A percentile compares a stretch with the other conserved stretches of the same genome.
Evolutionary conservation across 2,329 filamentous ascomycete genomes (phyloP).

Genomic region (Colletotrichum sp.): DNA sequence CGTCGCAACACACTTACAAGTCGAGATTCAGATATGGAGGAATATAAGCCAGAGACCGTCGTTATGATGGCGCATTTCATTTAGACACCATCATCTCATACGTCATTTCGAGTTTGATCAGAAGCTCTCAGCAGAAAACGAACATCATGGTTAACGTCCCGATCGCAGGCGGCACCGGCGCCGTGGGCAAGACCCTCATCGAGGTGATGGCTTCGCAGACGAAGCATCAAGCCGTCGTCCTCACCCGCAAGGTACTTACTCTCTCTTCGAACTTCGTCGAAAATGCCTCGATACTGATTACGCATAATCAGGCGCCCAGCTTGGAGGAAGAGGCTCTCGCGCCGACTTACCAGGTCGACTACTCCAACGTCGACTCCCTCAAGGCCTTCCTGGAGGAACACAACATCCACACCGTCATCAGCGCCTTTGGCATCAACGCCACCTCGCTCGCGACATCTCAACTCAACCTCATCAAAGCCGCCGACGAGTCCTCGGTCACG

Average conservation of each 20-base stretch:
- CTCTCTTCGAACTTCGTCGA: not conserved
- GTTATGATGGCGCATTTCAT: accelerated
- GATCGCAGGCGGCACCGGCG: conserved; percentile 49
- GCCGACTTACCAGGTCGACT: not conserved
- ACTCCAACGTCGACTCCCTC: not conserved
- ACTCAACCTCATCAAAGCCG: conserved; percentile 46
- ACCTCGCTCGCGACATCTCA: conserved; percentile 34
- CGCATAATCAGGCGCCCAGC: not conserved
- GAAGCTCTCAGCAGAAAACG: not conserved
- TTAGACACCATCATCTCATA: accelerated
- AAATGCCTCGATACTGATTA: not conserved
- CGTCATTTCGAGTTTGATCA: no score
- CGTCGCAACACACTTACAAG: not conserved
- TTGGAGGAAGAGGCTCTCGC: not conserved
- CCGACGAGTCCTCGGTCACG: conserved; percentile 39
- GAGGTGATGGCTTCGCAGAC: conserved; percentile 39
- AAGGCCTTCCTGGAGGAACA: not conserved
- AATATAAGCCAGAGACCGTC: not conserved
- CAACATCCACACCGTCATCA: conserved; percentile 48
- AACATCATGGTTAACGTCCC: conserved; percentile 31
- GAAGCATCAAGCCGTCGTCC: conserved; percentile 40
- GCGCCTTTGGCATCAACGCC: conserved; percentile 36
- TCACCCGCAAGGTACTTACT: conserved; percentile 39
- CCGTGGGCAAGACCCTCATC: conserved; percentile 49
- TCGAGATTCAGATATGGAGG: not conserved